Percentiles rank a stretch among this genome's conserved stretches.
Conservation (phyloP, 2,329 filamentous ascomycete genomes). For the Podosphaera fusca region DNA sequence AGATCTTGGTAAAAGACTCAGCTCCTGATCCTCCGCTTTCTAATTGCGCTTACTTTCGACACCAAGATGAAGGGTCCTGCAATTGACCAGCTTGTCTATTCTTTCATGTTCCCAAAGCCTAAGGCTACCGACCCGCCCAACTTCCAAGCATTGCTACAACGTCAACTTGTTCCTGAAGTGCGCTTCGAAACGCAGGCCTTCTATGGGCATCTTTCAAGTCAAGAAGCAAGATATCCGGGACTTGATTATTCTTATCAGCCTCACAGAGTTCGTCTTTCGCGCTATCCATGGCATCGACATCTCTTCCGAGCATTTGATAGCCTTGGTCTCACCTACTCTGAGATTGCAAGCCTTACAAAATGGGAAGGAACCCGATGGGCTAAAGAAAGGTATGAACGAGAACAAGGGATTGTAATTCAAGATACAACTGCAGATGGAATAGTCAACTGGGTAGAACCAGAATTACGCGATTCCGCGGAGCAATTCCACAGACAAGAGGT, state of each 20-base stretch:
- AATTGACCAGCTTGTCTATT: constrained; percentile 51
- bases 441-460: constrained; percentile 32
- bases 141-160: constrained; percentile 46
- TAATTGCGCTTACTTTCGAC: neutral
- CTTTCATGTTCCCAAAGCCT: constrained; percentile 47
- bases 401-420: constrained; percentile 43
- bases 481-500: constrained; percentile 2
- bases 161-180: constrained; percentile 49
- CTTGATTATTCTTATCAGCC: constrained; percentile 54
- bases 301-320: constrained; percentile 56
- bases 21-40: neutral
- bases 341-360: constrained; percentile 50
- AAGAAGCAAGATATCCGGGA: constrained; percentile 61
- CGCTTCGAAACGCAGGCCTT: constrained; percentile 50
- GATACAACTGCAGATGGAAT: constrained; percentile 54
- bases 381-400: constrained; percentile 54
- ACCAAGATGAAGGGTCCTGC: constrained; percentile 44
- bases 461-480: constrained; percentile 11
- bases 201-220: constrained; percentile 57
- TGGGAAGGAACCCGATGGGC: constrained; percentile 75
- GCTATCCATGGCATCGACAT: constrained; percentile 53
- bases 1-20: neutral
- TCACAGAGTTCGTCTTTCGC: constrained; percentile 54
- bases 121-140: constrained; percentile 44
- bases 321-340: constrained; percentile 41